phyloP scores from a whole-genome alignment of 2,329 filamentous ascomycete species.

The Paecilomyces formosus region DNA sequence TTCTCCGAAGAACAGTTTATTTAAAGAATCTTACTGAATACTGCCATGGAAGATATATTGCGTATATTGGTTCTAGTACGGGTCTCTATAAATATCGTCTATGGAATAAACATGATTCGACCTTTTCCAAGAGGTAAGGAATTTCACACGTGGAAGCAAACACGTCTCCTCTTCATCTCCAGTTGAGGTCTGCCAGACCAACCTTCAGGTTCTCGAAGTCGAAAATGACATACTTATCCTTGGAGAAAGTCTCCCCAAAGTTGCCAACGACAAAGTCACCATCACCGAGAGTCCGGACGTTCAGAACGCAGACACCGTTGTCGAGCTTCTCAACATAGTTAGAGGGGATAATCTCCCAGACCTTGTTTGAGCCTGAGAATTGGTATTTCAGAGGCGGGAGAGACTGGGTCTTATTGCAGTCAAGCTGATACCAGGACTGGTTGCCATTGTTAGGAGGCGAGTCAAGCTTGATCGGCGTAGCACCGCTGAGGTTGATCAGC shows the following conservation, averaged over 20 bases:
- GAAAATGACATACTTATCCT: conserved; percentile 14
- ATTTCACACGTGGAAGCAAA: not conserved
- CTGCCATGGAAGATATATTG: too few species aligned
- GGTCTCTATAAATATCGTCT: not conserved
- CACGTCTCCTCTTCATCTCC: not conserved
- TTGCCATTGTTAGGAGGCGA: conserved; percentile 11
- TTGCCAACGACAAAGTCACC: conserved; percentile 12
- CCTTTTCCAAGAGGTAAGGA: not conserved
- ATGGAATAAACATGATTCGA: not conserved
- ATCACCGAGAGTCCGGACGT: conserved; percentile 10
- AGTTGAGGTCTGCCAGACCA: conserved; percentile 11
- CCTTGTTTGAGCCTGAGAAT: conserved; percentile 7
- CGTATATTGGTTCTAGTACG: too few species aligned
- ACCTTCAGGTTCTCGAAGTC: conserved; percentile 11
- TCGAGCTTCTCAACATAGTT: conserved; percentile 11
- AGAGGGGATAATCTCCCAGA: conserved; percentile 9
- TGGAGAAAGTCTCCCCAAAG: conserved; percentile 12
- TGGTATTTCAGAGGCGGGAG: conserved; percentile 11
- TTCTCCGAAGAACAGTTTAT: too few species aligned
- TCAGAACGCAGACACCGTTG: conserved; percentile 11
- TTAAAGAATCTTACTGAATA: too few species aligned
- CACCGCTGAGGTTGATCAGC: conserved; percentile 8
- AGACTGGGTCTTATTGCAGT: conserved; percentile 7
- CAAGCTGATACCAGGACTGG: conserved; percentile 9
- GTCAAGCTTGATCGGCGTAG: conserved; percentile 8